A percentile compares a stretch with the other conserved stretches of the same genome.
phyloP scores from a whole-genome alignment of 352 stramenopile species.

The Pythium periplocum region DNA sequence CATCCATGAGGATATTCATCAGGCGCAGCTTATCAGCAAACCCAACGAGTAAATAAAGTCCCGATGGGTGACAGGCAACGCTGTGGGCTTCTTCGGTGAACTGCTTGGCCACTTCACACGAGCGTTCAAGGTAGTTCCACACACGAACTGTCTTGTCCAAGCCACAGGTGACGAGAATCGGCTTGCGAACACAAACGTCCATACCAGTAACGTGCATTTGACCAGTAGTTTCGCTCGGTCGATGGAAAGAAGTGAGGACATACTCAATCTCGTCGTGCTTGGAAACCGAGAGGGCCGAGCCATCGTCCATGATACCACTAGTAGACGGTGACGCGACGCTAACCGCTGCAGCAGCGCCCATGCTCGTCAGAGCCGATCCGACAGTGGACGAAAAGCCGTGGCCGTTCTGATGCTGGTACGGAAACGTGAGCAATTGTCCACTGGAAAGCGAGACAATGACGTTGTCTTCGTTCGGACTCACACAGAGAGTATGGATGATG shows the following conservation, averaged over 20 bases:
- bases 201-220: constrained; percentile 77
- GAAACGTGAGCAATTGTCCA: constrained; percentile 64
- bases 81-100: constrained; percentile 89
- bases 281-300: constrained; percentile 11
- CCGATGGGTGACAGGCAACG: constrained; percentile 88
- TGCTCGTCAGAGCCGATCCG: constrained; percentile 12
- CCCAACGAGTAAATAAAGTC: constrained; percentile 84
- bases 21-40: constrained; percentile 90
- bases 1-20: constrained; percentile 91
- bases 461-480: constrained; percentile 74
- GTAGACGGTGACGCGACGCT: constrained; percentile 4
- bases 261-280: constrained; percentile 69
- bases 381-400: constrained; percentile 9
- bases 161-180: constrained; percentile 86
- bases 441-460: constrained; percentile 62
- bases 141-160: constrained; percentile 87
- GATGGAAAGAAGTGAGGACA: constrained; percentile 67
- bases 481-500: constrained; percentile 43
- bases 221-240: constrained; percentile 41
- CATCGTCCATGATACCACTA: constrained; percentile 6
- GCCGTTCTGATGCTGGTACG: constrained; percentile 49
- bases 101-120: constrained; percentile 79
- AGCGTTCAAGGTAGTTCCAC: constrained; percentile 92
- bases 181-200: constrained; percentile 91
- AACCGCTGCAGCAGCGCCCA: constrained; percentile 10